phyloP scores from a whole-genome alignment of 306 rosid genomes.

The Malus asiatica region DNA sequence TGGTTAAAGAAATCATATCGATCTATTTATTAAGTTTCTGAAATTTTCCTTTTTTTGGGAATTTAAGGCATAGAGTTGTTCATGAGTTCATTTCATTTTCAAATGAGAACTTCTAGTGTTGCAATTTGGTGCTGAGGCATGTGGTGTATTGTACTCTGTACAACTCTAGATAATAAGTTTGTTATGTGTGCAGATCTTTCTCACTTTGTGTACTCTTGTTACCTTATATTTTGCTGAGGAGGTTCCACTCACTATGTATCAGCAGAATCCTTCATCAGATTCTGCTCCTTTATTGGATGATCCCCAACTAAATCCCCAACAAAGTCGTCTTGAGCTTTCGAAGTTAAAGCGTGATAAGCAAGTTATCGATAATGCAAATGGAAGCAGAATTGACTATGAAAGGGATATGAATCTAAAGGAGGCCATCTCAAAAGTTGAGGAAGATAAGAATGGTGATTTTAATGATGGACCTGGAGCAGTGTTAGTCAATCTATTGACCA shows the following conservation, averaged over 20 bases:
- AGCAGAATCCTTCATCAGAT: conserved; percentile 49
- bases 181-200: conserved; percentile 60
- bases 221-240: conserved; percentile 90
- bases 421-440: conserved; percentile 35
- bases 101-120: background rate
- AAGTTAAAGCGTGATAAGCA: conserved; percentile 35
- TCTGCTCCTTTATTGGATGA: conserved; percentile 79
- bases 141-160: background rate
- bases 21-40: background rate
- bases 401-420: conserved; percentile 31
- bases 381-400: conserved; percentile 23
- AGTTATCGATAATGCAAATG: conserved; percentile 21
- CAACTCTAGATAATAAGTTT: conserved; percentile 15
- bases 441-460: conserved; percentile 40
- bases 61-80: background rate
- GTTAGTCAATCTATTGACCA: conserved; percentile 78
- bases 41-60: background rate
- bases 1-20: background rate
- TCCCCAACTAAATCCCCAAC: conserved; percentile 47
- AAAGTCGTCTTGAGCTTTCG: conserved; percentile 38
- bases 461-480: conserved; percentile 94
- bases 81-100: background rate
- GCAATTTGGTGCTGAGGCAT: background rate
- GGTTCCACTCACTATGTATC: conserved; percentile 62
- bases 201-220: conserved; percentile 72